Base-by-base conservation (phyloP, 192 early-diverging fungal genomes). In the Mortierella claussenii region DNA sequence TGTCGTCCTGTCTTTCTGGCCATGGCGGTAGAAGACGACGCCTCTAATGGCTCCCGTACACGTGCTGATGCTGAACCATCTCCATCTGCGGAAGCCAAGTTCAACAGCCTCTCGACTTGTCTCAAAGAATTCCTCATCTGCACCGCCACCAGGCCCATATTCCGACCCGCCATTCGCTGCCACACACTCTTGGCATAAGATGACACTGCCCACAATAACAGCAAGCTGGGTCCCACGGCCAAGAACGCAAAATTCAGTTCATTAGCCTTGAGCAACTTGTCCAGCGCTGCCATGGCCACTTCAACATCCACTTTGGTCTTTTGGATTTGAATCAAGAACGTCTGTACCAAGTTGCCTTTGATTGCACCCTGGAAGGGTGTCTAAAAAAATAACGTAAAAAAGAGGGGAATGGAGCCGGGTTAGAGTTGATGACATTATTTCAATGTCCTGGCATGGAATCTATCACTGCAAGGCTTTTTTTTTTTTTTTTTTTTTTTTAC, bases 301-400 rank as follows among this genome's bases (percentile, higher is more conserved):
- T 94, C 94, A 28, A 94, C 87, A 75, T 98, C 96, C 0, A 98
- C 95, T 75, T 98, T 98, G 8, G 94, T 91, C 75, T 98, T 98
- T 81, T 98, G 96, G 7, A 98, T 79, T 65, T 94, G 91, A 33
- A 94, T 94, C 43, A 92, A 80, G 21, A 94, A 80, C 5, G 90
- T 86, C 40, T 89, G 86, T 21, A 94, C 79, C 44, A 94, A 79
- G 54, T 92, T 83, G 17, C 92, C 84, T 15, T 33, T 24, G 18
- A 87, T 53, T 2, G 76, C 83, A 18, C 82, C 81, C 34, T 78
- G 81, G 10, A 88, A 42, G 10, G 82, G 85, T 3, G 60, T 86
- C 82, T 83, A 65, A 57, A 27, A 50, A 58, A 44, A 32, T 36
- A 42, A 60, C n/a, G 45, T 34, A 27, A 48, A 52, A 40, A 40